Base-by-base conservation (phyloP, 2,329 filamentous ascomycete genomes). In the Fusarium decemcellulare region DNA sequence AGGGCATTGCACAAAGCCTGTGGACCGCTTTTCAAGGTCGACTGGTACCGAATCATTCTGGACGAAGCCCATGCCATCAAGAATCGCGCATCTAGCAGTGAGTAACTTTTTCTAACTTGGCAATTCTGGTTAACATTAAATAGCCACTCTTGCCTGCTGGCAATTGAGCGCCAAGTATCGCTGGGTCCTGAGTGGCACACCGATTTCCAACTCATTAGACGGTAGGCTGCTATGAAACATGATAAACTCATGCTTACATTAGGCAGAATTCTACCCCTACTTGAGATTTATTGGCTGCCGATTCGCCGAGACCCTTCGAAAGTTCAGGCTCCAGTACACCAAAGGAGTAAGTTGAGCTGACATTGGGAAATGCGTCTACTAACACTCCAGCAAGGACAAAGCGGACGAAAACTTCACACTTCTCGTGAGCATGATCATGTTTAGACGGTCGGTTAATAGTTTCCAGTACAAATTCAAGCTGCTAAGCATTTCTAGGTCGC, bases 41-140 rank as follows among this genome's bases (percentile, higher is more conserved):
- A 79, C 0, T 88, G 83, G 79, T 82, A 86, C 42, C 78, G 89
- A 2, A 63, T 90, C 5, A 81, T 90, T 2, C 76, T 90, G 0
- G 88, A 90, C 47, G 88, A 90, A 69, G 87, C 84, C 0, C 87
- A 90, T 52, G 70, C 70, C 0, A 88, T 90, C 63, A 89, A 89
- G 64, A 89, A 88, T 32, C 76, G 81, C 7, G 59, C 59, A 0
- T 74, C 77, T 0, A 57, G 67, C 9, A 76, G 80, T 81, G 58
- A 61, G 77, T 72, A 1, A 1, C 3, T 8, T 3, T 11, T 1
- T 6, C 7, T 2, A 2, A 7, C 27, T n/a, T 14, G 11, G 10
- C n/a, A 27, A 6, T 18, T 39, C 36, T 9, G 37, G 23, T 37
- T 70, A 42, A 73, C 29, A 8, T 23, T 0, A 2, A 10, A 9